A percentile compares a stretch with the other conserved stretches of the same genome.
phyloP scores from a whole-genome alignment of 2,329 filamentous ascomycete genomes.

The Alternaria triticimaculans region DNA sequence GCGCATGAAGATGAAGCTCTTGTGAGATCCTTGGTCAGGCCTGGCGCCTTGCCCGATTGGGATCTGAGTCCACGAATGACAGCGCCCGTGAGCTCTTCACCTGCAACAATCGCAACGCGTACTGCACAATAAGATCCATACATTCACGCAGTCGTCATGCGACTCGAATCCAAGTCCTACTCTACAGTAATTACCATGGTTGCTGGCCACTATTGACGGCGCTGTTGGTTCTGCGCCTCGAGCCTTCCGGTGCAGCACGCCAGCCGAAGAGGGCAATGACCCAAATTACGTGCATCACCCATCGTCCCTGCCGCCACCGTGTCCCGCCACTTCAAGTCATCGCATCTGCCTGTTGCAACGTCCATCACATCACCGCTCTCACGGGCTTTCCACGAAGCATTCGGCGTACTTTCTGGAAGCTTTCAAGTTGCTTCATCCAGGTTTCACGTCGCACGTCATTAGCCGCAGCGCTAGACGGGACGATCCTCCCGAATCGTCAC shows the following conservation, averaged over 20 bases:
- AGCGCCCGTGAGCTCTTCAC: slow-evolving; percentile 4
- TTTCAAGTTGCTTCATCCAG: slow-evolving; percentile 26
- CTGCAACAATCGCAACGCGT: slow-evolving; percentile 1
- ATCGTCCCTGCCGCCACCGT: neutral
- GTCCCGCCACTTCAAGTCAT: neutral
- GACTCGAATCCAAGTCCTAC: neutral
- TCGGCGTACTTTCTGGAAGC: slow-evolving; percentile 13
- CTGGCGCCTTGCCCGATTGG: slow-evolving; percentile 17
- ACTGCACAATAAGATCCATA: neutral
- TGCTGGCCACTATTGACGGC: neutral
- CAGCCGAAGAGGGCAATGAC: slow-evolving; percentile 24
- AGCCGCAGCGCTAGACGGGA: slow-evolving; percentile 25
- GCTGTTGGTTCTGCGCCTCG: neutral
- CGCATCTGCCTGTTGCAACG: neutral
- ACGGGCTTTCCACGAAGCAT: neutral
- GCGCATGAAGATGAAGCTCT: slow-evolving; percentile 34
- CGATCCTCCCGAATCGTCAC: slow-evolving; percentile 23
- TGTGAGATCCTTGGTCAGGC: slow-evolving; percentile 21
- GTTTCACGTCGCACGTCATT: slow-evolving; percentile 36
- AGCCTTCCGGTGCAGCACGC: slow-evolving; percentile 21
- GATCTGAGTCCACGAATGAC: slow-evolving; percentile 16
- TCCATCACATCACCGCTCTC: neutral
- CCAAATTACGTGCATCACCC: slow-evolving; percentile 15
- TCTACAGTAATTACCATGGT: neutral
- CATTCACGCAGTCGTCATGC: neutral